phyloP scores from a whole-genome alignment of 495 filamentous ascomycete genomes.

The Neurospora sublineolata region DNA sequence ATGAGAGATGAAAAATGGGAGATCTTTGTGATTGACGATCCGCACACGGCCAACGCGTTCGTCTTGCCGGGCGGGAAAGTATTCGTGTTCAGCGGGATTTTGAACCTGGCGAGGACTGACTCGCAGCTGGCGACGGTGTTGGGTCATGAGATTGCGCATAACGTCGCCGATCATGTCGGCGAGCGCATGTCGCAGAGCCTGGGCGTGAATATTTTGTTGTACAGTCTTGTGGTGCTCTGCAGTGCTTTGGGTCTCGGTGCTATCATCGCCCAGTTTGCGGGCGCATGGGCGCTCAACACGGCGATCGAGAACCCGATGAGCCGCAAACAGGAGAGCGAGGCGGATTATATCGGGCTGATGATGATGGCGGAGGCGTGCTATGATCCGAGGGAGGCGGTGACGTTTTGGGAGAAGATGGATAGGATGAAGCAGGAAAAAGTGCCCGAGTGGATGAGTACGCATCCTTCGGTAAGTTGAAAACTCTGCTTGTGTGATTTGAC shows the following conservation, averaged over 20 bases:
- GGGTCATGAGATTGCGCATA: conserved; percentile 92
- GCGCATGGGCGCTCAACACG: conserved; percentile 43
- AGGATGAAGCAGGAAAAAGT: conserved; percentile 41
- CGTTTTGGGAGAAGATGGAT: conserved; percentile 71
- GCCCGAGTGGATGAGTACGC: conserved; percentile 77
- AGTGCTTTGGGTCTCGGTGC: conserved; percentile 39
- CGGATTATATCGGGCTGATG: conserved; percentile 81
- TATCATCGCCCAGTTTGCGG: conserved; percentile 27
- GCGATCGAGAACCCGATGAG: conserved; percentile 59
- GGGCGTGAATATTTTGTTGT: conserved; percentile 42
- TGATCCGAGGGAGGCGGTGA: conserved; percentile 60
- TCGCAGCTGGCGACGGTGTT: conserved; percentile 74
- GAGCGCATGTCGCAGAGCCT: conserved; percentile 60
- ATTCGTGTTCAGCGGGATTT: conserved; percentile 78
- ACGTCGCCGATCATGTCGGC: conserved; percentile 65
- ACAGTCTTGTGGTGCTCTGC: conserved; percentile 36
- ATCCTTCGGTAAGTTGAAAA: conserved; percentile 54
- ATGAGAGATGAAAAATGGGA: conserved; percentile 60
- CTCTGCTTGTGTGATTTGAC: background rate
- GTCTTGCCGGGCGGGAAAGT: conserved; percentile 90
- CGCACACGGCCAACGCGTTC: conserved; percentile 60
- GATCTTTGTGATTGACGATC: conserved; percentile 70
- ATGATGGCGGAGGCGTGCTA: conserved; percentile 51
- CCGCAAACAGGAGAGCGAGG: conserved; percentile 52
- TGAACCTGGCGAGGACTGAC: conserved; percentile 59